Base-by-base conservation (phyloP, 352 stramenopile genomes). In the Pythium pyrilobum region DNA sequence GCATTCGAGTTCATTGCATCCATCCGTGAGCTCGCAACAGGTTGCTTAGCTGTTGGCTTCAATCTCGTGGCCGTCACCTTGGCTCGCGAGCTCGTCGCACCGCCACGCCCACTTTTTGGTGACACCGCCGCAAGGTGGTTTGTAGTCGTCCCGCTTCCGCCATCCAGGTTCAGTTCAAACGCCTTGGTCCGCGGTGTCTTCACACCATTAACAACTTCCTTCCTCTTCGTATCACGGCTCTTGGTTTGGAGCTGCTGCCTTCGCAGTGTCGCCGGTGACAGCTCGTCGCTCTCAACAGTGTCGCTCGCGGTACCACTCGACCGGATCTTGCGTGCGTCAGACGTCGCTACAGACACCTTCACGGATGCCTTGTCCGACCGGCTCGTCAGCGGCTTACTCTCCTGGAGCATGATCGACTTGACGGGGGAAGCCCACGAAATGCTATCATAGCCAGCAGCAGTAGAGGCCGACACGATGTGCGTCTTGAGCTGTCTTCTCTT, bases 401-500 rank as follows among this genome's bases (percentile, higher is more conserved):
- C 56, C 18, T 52, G 40, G 4, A 57, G 34, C 1, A 58, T 41
- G 18, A 58, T 38, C 5, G 48, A 33, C 24, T 64, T 64, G 7
- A 59, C 56, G 23, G 49, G 48, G 3, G 48, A 64, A 16, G 48
- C 55, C 55, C 55, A 65, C 4, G 44, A 47, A 9, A 56, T 59
- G 10, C 38, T 24, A 9, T 58, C 33, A 25, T 33, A 16, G 9
- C 21, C 38, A 20, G 13, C 28, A 4, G 33, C 47, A 16, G 47
- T 21, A 6, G 53, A 47, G 10, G 66, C 69, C 3, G 69, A 74
- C 0, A 81, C 50, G 7, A 85, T 34, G 45, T 85, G 74, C 16
- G 73, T 76, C 52, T 69, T 72, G 2, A 87, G 56, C 38, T 89
- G 74, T 13, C 71, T 63, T 32, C 78, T 61, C 44, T 87, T 89